Conservation (phyloP, 2,329 filamentous ascomycete species). For the Trichoderma citrinoviride region DNA sequence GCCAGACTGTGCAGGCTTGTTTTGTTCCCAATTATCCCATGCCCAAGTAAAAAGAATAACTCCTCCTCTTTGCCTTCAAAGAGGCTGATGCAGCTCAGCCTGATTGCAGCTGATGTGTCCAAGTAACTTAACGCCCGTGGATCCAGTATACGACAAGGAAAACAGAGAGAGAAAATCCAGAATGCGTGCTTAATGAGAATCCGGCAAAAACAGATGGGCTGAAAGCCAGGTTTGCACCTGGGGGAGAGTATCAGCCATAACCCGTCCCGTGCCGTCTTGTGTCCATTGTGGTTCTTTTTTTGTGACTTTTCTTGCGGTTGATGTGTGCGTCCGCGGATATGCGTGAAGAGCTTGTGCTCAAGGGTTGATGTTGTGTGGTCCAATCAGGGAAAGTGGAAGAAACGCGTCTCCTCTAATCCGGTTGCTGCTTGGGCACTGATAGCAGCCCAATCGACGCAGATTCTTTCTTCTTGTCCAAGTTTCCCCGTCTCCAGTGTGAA, state of each 20-base stretch:
- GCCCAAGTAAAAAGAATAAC: constrained; percentile 1
- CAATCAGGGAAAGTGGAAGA: not conserved
- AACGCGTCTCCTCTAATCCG: not conserved
- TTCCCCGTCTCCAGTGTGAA: not conserved
- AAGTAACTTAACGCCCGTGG: not conserved
- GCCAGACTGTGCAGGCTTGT: not conserved
- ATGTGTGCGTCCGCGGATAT: not conserved
- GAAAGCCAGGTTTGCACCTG: constrained; percentile 17
- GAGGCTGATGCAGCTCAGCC: constrained; percentile 16
- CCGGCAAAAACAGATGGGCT: constrained; percentile 1
- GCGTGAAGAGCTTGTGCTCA: not conserved
- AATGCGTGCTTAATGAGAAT: constrained; percentile 8
- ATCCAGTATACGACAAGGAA: not conserved
- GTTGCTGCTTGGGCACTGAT: not conserved
- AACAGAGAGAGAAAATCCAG: not conserved
- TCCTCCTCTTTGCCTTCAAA: constrained; percentile 5
- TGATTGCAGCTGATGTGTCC: constrained; percentile 4
- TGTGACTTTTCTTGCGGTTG: not conserved
- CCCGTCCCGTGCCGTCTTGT: constrained; percentile 15
- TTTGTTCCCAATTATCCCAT: constrained; percentile 4
- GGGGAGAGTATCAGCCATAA: constrained; percentile 18
- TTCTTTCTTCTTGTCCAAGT: not conserved
- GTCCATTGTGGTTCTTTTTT: constrained; percentile 10
- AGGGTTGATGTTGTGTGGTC: not conserved
- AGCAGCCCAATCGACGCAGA: not conserved